Conservation (phyloP, 2,329 filamentous ascomycete genomes). For the Ophidiomyces ophidiicola region DNA sequence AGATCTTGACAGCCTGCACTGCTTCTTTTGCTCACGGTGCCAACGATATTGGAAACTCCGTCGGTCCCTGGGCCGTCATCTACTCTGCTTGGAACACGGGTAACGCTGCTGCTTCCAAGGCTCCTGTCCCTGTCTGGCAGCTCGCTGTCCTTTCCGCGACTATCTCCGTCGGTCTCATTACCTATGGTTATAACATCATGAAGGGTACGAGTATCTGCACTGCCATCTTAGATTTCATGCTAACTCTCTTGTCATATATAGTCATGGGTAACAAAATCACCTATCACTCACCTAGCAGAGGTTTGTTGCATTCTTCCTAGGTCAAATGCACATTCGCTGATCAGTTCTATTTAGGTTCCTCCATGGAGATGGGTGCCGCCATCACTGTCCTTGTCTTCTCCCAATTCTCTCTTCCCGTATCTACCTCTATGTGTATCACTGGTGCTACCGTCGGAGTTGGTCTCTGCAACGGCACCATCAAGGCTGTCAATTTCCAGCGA, state of each 20-base stretch:
- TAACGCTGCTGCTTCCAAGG: conserved; percentile 48
- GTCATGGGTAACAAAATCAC: conserved; percentile 75
- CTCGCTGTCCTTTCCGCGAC: conserved; percentile 54
- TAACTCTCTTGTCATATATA: conserved; percentile 23
- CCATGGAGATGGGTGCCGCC: conserved; percentile 70
- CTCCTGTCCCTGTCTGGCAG: conserved; percentile 61
- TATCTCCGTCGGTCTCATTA: conserved; percentile 56
- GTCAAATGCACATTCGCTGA: conserved; percentile 11
- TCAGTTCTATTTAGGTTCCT: conserved; percentile 39
- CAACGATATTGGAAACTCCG: conserved; percentile 64
- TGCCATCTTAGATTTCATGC: conserved; percentile 8
- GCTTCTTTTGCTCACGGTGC: conserved; percentile 52
- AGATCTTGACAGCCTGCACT: conserved; percentile 42
- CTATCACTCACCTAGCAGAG: conserved; percentile 49
- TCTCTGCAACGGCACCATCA: conserved; percentile 59
- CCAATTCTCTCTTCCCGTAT: conserved; percentile 62
- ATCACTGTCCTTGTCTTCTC: conserved; percentile 66
- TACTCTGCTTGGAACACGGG: conserved; percentile 57
- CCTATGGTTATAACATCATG: conserved; percentile 77
- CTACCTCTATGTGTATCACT: conserved; percentile 68
- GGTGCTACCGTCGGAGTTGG: conserved; percentile 67
- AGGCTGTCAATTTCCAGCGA: conserved; percentile 65
- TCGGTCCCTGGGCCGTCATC: conserved; percentile 58
- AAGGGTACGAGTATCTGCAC: conserved; percentile 44
- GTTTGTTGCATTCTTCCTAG: conserved; percentile 17